phyloP scores from a whole-genome alignment of 345 rosid genomes.

The Populus davidiana region DNA sequence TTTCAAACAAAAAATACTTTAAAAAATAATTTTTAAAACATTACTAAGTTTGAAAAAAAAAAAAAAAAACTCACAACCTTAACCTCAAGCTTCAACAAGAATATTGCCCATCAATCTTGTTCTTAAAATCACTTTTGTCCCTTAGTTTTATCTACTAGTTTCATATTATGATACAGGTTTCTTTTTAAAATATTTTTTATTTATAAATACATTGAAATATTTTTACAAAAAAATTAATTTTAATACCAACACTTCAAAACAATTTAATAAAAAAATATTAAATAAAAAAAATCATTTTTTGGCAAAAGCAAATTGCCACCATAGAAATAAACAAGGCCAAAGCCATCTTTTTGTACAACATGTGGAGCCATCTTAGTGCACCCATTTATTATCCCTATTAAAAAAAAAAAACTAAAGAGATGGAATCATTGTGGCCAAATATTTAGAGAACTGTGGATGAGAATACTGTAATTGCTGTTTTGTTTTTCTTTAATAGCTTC shows the following conservation, averaged over 20 bases:
- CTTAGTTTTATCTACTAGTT: background rate
- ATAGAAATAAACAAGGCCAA: too few species aligned
- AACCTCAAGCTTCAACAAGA: background rate
- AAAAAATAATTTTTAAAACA: too few species aligned
- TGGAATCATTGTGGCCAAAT: too few species aligned
- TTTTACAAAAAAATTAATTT: too few species aligned
- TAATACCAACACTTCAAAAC: rapidly evolving
- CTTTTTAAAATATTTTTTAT: too few species aligned
- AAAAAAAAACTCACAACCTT: background rate
- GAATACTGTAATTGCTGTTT: too few species aligned
- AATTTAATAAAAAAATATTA: too few species aligned
- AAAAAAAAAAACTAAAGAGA: too few species aligned
- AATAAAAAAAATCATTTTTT: too few species aligned
- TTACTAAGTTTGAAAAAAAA: background rate
- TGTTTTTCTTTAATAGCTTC: rapidly evolving
- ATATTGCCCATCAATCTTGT: background rate
- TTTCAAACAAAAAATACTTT: rapidly evolving
- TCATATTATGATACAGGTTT: rapidly evolving
- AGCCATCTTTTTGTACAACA: background rate
- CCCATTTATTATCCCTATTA: background rate
- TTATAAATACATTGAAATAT: too few species aligned
- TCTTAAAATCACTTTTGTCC: background rate
- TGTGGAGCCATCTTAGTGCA: background rate
- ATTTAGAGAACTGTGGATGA: rapidly evolving
- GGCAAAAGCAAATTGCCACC: rapidly evolving